Conservation (phyloP, 805 yeast species). For the Vanderwaltozyma yarrowii region DNA sequence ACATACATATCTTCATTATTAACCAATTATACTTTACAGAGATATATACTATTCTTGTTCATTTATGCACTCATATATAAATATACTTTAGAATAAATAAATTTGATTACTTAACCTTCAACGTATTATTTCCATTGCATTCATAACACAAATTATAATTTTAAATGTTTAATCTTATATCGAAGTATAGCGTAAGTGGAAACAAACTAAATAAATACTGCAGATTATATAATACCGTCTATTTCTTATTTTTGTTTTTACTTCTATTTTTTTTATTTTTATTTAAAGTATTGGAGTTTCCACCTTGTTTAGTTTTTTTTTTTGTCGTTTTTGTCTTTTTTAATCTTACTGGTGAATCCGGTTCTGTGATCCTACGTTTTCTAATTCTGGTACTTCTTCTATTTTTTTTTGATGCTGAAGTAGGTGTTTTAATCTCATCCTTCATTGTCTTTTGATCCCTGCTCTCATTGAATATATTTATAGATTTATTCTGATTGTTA, state of each 20-base stretch:
- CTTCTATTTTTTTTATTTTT: not conserved
- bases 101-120: no score
- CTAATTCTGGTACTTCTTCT: not conserved
- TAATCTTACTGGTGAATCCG: not conserved
- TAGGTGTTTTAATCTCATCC: not conserved
- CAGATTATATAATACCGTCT: no score
- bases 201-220: no score
- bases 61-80: not conserved
- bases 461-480: no score
- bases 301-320: not conserved
- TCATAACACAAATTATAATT: no score
- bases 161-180: no score
- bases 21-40: no score
- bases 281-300: not conserved
- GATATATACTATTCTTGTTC: no score
- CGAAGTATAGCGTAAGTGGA: no score
- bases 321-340: not conserved
- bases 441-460: no score
- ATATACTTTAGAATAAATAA: not conserved
- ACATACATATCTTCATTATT: no score
- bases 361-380: not conserved
- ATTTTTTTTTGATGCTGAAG: not conserved
- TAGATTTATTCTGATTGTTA: no score
- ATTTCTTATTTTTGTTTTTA: not conserved
- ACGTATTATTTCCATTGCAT: not conserved